A percentile compares a stretch with the other conserved stretches of the same genome.
These are phyloP conservation scores for Solanum ossicruentum DNA, from an alignment of 257 asterid species.

Conservation along the genomic window DNA sequence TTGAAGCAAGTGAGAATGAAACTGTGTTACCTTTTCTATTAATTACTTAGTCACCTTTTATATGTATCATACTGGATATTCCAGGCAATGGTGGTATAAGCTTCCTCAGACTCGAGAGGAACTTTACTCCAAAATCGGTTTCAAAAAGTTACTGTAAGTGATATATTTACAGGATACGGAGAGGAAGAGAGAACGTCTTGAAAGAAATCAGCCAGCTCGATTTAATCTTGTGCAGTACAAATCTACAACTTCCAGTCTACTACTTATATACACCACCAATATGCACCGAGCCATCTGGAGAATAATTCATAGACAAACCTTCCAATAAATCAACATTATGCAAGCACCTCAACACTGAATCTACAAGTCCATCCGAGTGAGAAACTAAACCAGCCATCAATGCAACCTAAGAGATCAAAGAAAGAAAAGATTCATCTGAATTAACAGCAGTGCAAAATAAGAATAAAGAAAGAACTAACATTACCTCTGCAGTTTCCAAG, in stretches of 20 bases:
- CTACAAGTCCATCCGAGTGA: constrained; percentile 49
- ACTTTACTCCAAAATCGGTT: not conserved
- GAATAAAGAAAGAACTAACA: not conserved
- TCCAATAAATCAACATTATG: constrained; percentile 27
- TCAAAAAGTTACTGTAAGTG: not conserved
- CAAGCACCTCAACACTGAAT: constrained; percentile 54
- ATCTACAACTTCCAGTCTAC: not conserved
- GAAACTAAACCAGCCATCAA: constrained; percentile 63
- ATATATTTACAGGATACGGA: not conserved
- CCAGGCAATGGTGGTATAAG: not conserved
- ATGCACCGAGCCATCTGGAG: not conserved
- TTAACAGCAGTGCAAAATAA: not conserved
- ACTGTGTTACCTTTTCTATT: not conserved
- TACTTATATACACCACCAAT: not conserved
- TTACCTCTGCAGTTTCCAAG: constrained; percentile 88
- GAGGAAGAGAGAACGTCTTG: not conserved
- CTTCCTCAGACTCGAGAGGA: not conserved
- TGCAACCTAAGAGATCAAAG: constrained; percentile 41
- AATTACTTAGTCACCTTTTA: not conserved
- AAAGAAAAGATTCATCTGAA: not conserved
- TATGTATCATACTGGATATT: not conserved
- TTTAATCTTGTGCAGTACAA: not conserved
- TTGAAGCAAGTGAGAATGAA: too few relatives aligned
- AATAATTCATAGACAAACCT: constrained; percentile 44
- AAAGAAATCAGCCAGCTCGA: not conserved